Evolutionary conservation across 768 basidiomycete genomes (phyloP).

Genomic region (Pisolithus orientalis): DNA sequence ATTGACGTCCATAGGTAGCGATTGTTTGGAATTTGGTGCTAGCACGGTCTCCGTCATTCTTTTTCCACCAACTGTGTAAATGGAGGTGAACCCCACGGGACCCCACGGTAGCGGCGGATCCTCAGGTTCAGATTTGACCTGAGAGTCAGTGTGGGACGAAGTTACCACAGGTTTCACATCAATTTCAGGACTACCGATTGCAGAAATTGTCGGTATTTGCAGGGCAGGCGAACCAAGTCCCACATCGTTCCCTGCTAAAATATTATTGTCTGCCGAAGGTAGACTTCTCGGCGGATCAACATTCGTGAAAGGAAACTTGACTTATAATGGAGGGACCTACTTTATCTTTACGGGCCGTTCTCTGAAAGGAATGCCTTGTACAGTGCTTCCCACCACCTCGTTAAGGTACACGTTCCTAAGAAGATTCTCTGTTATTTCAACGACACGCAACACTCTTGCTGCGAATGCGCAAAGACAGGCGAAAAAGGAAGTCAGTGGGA

Average conservation of each 20-base stretch:
- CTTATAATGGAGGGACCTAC: background rate
- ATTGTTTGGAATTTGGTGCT: background rate
- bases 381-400: background rate
- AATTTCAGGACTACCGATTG: background rate
- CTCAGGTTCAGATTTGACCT: background rate
- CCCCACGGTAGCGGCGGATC: background rate
- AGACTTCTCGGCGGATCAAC: background rate
- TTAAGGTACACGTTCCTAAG: background rate
- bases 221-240: background rate
- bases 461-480: background rate
- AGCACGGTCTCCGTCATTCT: background rate
- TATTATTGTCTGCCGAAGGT: background rate
- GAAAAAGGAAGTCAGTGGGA: background rate
- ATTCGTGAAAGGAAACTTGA: background rate
- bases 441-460: conserved; percentile 17
- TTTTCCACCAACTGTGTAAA: background rate
- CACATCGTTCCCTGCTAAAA: background rate
- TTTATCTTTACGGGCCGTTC: background rate
- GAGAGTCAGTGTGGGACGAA: background rate
- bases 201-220: background rate
- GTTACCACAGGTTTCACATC: background rate
- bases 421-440: conserved; percentile 5
- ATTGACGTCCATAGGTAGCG: background rate
- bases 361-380: background rate
- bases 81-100: background rate